Percentiles rank a stretch among this genome's conserved stretches.
Conservation (phyloP, 2,329 filamentous ascomycete species). For the Fusarium beomiforme region DNA sequence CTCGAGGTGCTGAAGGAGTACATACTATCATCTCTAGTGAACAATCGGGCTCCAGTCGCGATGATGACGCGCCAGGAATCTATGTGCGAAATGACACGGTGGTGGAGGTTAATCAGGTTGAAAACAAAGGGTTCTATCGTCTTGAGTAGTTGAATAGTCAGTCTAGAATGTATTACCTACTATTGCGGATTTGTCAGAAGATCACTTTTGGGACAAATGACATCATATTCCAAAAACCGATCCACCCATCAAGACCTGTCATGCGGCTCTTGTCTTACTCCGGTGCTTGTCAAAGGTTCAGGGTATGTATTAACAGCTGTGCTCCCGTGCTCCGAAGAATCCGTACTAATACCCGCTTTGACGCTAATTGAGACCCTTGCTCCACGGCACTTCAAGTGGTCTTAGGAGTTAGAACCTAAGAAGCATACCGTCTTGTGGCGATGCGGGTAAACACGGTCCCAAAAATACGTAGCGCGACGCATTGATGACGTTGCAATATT, state of each 20-base stretch:
- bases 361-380: not conserved
- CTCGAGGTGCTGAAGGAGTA: not conserved
- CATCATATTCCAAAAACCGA: not conserved
- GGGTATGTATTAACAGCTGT: not conserved
- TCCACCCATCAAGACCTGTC: too few species aligned
- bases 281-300: not conserved
- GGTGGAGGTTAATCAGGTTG: constrained; percentile 8
- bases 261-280: not conserved
- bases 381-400: not conserved
- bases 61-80: not conserved
- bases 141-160: not conserved
- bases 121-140: not conserved
- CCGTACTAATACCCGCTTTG: not conserved
- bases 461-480: too few species aligned
- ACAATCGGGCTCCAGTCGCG: not conserved
- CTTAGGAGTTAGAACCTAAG: too few species aligned
- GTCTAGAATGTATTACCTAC: too few species aligned
- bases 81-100: constrained; percentile 24
- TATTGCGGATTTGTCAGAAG: too few species aligned
- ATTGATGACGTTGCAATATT: too few species aligned
- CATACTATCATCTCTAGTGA: constrained; percentile 25
- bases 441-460: not conserved
- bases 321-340: too few species aligned
- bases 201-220: not conserved
- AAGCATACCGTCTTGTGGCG: too few species aligned